phyloP scores from a whole-genome alignment of 1,139 yeast species.

The Maudiozyma humilis region DNA sequence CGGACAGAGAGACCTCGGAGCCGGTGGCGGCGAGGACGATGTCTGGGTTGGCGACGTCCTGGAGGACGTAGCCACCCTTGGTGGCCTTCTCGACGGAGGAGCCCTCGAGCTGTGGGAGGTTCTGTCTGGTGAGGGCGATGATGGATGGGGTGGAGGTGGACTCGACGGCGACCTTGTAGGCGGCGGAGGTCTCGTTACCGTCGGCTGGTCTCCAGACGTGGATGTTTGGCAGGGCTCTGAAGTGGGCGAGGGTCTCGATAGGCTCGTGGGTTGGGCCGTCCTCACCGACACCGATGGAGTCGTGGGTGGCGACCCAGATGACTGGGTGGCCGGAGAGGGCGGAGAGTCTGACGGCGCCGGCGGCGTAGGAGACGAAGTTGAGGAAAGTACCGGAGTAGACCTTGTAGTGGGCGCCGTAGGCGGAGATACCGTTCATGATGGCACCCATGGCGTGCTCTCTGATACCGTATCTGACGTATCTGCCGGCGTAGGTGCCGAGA shows the following conservation, averaged over 20 bases:
- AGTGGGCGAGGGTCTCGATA: slow-evolving; percentile 95
- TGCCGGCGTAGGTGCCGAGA: slow-evolving; percentile 83
- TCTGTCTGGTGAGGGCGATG: slow-evolving; percentile 93
- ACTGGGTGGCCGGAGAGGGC: slow-evolving; percentile 92
- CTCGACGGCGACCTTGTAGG: slow-evolving; percentile 74
- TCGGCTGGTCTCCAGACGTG: slow-evolving; percentile 99
- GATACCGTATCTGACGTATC: slow-evolving; percentile 97
- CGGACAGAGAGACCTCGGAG: slow-evolving; percentile 83
- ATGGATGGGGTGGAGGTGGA: slow-evolving; percentile 74
- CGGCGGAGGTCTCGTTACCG: slow-evolving; percentile 98
- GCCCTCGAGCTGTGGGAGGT: slow-evolving; percentile 93
- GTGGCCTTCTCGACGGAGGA: slow-evolving; percentile 85
- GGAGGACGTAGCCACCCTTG: slow-evolving; percentile 90
- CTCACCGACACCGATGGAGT: slow-evolving; percentile 98
- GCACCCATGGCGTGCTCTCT: slow-evolving; percentile 99
- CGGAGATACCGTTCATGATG: slow-evolving; percentile 94
- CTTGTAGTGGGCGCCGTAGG: slow-evolving; percentile 87
- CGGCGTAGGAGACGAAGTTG: slow-evolving; percentile 95
- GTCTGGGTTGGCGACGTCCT: slow-evolving; percentile 56
- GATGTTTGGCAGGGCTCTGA: slow-evolving; percentile 93
- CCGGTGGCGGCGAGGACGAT: slow-evolving; percentile 85
- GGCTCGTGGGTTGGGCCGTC: slow-evolving; percentile 99
- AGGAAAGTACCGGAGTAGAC: slow-evolving; percentile 97
- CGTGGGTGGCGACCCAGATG: slow-evolving; percentile 97
- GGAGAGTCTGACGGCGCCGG: slow-evolving; percentile 94